Evolutionary conservation across 192 early-diverging fungal genomes (phyloP).

Genomic region (Coemansia sp.): DNA sequence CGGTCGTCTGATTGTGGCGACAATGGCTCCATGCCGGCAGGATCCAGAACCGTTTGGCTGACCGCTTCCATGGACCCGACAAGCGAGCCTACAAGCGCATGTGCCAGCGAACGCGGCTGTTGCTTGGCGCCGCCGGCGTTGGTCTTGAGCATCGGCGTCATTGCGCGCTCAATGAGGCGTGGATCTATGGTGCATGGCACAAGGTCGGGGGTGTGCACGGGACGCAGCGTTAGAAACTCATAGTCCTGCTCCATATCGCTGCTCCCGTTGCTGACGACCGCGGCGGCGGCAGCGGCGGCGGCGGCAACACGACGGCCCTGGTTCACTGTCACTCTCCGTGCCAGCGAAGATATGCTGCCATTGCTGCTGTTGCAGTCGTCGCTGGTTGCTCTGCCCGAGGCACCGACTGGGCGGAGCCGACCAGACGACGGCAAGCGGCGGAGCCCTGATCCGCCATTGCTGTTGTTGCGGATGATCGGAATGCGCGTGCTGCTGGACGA

Average conservation of each 20-base stretch:
- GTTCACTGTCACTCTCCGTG: neutral
- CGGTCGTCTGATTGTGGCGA: neutral
- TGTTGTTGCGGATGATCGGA: neutral
- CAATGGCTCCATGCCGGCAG: no score
- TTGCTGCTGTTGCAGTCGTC: neutral
- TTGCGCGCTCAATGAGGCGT: conserved; percentile 48
- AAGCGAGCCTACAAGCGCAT: conserved; percentile 6
- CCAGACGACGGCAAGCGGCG: neutral
- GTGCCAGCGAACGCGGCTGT: conserved; percentile 7
- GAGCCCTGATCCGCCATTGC: neutral
- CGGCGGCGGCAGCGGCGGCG: neutral
- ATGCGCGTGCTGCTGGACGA: neutral
- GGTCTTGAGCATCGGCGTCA: conserved; percentile 56
- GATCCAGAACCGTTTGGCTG: no score
- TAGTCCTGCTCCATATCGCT: conserved; percentile 11
- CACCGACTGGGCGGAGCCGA: neutral
- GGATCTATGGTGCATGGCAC: conserved; percentile 49
- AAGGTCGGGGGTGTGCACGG: conserved; percentile 51
- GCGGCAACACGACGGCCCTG: neutral
- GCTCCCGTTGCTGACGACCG: neutral
- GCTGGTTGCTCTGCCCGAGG: neutral
- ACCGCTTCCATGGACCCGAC: neutral
- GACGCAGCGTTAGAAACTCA: conserved; percentile 49
- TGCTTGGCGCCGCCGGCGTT: conserved; percentile 16
- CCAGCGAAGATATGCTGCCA: neutral